Percentiles rank a stretch among this genome's conserved stretches.
phyloP scores from a whole-genome alignment of 768 basidiomycete genomes.

The Naematelia aurantialba region DNA sequence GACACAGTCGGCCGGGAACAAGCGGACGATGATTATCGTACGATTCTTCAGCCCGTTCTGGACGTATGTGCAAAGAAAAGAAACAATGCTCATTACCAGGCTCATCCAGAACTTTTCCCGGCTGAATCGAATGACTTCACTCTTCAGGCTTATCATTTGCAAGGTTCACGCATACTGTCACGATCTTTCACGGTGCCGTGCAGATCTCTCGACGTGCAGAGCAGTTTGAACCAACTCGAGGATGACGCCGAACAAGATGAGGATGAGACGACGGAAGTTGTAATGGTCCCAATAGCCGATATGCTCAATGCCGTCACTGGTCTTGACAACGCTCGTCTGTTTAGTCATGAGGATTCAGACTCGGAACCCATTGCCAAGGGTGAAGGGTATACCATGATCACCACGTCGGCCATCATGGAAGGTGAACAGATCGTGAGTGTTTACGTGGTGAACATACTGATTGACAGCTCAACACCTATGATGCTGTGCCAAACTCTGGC shows the following conservation, averaged over 20 bases:
- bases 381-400: slow-evolving; percentile 59
- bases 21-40: slow-evolving; percentile 68
- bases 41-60: slow-evolving; percentile 68
- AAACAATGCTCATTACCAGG: slow-evolving; percentile 16
- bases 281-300: slow-evolving; percentile 96
- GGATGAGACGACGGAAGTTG: slow-evolving; percentile 63
- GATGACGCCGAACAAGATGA: slow-evolving; percentile 56
- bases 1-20: slow-evolving; percentile 83
- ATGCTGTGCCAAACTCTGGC: slow-evolving; percentile 85
- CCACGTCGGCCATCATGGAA: slow-evolving; percentile 57
- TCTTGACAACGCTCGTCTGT: slow-evolving; percentile 80
- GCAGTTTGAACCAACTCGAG: too few species aligned
- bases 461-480: slow-evolving; percentile 88
- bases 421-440: slow-evolving; percentile 81
- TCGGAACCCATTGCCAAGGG: neutral
- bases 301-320: slow-evolving; percentile 86
- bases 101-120: slow-evolving; percentile 56
- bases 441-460: neutral
- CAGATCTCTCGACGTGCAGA: too few species aligned
- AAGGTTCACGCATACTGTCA: slow-evolving; percentile 87
- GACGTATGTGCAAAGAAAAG: slow-evolving; percentile 54
- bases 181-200: slow-evolving; percentile 87
- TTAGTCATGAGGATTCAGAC: slow-evolving; percentile 45
- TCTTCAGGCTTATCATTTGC: slow-evolving; percentile 72
- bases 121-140: slow-evolving; percentile 59